These are phyloP conservation scores for Linaria vulgaris DNA, from an alignment of 257 asterid species.

Conservation along the genomic window DNA sequence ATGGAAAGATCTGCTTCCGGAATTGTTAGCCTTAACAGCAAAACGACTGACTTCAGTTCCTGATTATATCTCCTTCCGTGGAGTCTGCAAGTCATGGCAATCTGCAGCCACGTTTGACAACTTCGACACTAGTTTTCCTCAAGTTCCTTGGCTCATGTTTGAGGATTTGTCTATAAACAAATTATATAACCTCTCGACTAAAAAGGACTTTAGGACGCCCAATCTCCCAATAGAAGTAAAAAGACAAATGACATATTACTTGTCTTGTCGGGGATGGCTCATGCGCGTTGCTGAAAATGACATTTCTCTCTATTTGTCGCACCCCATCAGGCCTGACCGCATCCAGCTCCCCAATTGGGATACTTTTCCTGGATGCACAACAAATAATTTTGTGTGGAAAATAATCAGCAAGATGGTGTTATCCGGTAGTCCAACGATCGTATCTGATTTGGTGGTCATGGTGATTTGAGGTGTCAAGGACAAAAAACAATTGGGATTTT, in stretches of 20 bases:
- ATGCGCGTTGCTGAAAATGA: not conserved
- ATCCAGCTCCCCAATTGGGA: conserved; percentile 5
- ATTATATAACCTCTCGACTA: not conserved
- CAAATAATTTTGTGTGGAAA: too few species aligned
- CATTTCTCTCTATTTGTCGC: not conserved
- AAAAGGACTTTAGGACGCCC: not conserved
- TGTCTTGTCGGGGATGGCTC: conserved; percentile 6
- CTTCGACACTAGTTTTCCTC: not conserved
- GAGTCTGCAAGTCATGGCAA: conserved; percentile 3
- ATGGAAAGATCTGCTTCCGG: not conserved
- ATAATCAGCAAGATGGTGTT: conserved; percentile 2
- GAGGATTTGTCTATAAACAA: not conserved
- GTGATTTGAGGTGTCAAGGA: conserved; percentile 19
- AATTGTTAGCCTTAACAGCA: not conserved
- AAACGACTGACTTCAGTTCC: not conserved
- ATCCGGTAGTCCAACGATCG: not conserved
- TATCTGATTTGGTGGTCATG: not conserved
- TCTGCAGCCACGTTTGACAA: not conserved
- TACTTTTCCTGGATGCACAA: conserved; percentile 6
- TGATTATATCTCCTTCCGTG: not conserved
- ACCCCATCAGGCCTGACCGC: not conserved
- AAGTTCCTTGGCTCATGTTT: not conserved
- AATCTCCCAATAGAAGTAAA: too few species aligned
- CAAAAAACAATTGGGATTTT: conserved; percentile 7
- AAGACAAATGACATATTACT: not conserved